A percentile compares a stretch with the other conserved stretches of the same genome.
These are phyloP conservation scores for Venustampulla echinocandica DNA, from an alignment of 495 filamentous ascomycete species.

Conservation along the genomic window DNA sequence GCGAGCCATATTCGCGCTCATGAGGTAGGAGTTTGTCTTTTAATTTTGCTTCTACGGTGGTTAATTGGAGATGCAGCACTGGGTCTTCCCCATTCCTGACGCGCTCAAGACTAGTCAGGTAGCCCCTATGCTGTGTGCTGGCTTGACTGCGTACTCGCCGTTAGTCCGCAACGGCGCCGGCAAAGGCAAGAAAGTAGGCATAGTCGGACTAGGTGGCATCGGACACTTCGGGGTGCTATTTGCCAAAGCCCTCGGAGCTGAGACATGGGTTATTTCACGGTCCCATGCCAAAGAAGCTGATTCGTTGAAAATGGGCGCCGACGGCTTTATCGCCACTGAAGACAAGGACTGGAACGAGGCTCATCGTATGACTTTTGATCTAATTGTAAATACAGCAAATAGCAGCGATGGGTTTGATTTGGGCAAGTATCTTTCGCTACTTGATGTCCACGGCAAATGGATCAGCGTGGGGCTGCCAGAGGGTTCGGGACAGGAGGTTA, in stretches of 20 bases:
- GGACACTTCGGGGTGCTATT: conserved; percentile 64
- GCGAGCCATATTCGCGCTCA: conserved; percentile 43
- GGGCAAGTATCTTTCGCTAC: conserved; percentile 59
- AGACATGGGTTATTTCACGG: conserved; percentile 59
- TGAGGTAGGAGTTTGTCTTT: conserved; percentile 26
- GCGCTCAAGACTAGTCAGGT: conserved; percentile 53
- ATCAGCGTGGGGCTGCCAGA: conserved; percentile 77
- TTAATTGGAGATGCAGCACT: conserved; percentile 10
- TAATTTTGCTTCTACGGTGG: background rate
- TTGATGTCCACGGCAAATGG: conserved; percentile 75
- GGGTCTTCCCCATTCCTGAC: conserved; percentile 74
- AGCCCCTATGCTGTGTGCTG: conserved; percentile 82
- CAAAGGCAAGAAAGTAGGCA: conserved; percentile 65
- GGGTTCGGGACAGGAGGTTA: conserved; percentile 58
- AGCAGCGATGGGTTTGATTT: conserved; percentile 37
- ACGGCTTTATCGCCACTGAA: conserved; percentile 57
- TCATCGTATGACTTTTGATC: conserved; percentile 43
- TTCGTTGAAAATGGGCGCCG: conserved; percentile 49
- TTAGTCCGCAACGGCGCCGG: conserved; percentile 60
- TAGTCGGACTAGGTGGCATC: conserved; percentile 60
- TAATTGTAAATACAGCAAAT: conserved; percentile 48
- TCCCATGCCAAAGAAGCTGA: conserved; percentile 59
- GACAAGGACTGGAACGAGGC: conserved; percentile 52
- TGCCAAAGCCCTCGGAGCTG: conserved; percentile 57
- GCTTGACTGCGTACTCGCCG: conserved; percentile 69